phyloP scores from a whole-genome alignment of 2,329 filamentous ascomycete genomes.

The Monosporascus sp. region DNA sequence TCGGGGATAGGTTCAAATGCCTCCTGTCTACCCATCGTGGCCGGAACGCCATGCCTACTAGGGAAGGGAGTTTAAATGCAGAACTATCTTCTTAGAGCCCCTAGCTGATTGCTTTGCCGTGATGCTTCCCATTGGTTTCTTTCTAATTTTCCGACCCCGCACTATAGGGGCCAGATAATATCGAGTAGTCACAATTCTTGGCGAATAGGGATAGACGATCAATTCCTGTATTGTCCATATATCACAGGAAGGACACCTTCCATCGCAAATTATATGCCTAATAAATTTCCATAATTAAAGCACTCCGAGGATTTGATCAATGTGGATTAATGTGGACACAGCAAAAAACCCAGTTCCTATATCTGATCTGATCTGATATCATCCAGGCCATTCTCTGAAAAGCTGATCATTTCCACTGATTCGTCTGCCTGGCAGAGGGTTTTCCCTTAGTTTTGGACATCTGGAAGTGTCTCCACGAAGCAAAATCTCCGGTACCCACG shows the following conservation, averaged over 20 bases:
- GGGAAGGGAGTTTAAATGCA: background rate
- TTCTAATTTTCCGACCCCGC: constrained; percentile 8
- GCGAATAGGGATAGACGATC: constrained; percentile 8
- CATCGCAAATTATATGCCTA: constrained; percentile 1
- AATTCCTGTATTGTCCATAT: constrained; percentile 12
- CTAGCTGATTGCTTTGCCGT: background rate
- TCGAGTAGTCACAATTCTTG: constrained; percentile 4
- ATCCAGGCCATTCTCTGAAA: constrained; percentile 1
- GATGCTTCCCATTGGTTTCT: constrained; percentile 1
- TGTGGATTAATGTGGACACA: background rate
- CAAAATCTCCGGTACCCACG: constrained; percentile 1
- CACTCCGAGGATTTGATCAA: constrained; percentile 2
- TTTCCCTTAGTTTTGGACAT: background rate
- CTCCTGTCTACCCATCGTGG: too few relatives aligned
- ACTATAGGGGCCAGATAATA: constrained; percentile 6
- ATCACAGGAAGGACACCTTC: constrained; percentile 6
- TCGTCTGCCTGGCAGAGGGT: constrained; percentile 3
- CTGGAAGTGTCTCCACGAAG: background rate
- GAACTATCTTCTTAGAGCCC: background rate
- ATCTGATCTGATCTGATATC: constrained; percentile 8
- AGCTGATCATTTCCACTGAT: constrained; percentile 4
- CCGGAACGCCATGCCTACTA: too few relatives aligned
- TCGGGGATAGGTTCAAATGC: too few relatives aligned
- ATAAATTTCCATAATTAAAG: constrained; percentile 12
- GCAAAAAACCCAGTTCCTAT: constrained; percentile 1